Evolutionary conservation across 192 early-diverging fungal species (phyloP), one percentile per base, ranked within the genome.

Genomic region (Physocladia obscura): DNA sequence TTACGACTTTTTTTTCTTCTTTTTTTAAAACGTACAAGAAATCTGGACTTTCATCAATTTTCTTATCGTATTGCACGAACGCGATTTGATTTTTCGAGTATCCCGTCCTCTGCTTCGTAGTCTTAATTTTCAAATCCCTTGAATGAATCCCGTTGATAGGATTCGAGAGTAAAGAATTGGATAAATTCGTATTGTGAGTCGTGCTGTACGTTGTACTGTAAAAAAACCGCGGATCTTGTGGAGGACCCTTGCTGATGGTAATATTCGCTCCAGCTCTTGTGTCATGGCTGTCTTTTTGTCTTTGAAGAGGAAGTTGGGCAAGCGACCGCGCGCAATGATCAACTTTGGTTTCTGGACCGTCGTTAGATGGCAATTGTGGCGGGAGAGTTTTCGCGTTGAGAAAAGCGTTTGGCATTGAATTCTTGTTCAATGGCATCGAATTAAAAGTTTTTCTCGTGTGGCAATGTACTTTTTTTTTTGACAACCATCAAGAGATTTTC

Each of bases 121-220:
- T 62, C 3, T 19, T n/a, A 24, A 63, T 63, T 8, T 56, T 15
- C 36, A 67, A 36, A 35, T 58, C 38, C 15, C 17, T 40, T 3
- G 49, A 13, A 27, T 54, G 44, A 17, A 73, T 32, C 22, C 71
- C 71, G 40, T 73, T 73, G 26, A 73, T 73, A 17, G 71, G 34
- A 36, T 50, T 38, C 8, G 21, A 17, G 21, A 73, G 44, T n/a
- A 58, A 4, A 31, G 51, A 29, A n/a, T 49, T n/a, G 26, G 29
- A 19, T n/a, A n/a, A n/a, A n/a, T 36, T 49, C 24, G 55, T 57
- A 22, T 71, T 73, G 72, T 77, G 71, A 0, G 74, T 82, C 32
- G 81, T 82, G 35, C 76, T 72, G 62, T 78, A 74, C 1, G 56
- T 63, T 26, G 81, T 82, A 4, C 44, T 62, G 51, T 82, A 82